Evolutionary conservation across 1,139 yeast species (phyloP), one percentile per base, ranked within the genome.

Genomic region (Candida sojae): DNA sequence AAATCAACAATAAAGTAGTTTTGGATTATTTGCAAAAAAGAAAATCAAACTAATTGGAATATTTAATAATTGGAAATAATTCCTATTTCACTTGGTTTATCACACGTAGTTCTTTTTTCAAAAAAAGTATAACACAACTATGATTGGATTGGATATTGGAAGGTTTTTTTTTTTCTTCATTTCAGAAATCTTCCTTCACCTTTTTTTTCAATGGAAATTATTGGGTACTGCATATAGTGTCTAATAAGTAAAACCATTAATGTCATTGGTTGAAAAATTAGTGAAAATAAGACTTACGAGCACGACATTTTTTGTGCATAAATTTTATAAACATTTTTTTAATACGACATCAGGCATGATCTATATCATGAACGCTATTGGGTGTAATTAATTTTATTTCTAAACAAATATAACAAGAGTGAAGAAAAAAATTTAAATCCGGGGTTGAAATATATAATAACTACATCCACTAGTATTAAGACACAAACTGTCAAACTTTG

Each of bases 221-320:
- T 44, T 38, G 44, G 37, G 36, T 42, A 47, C 48, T 49, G 48
- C 33, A 46, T 41, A 46, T 39, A 44, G 38, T 13, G 31, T 36
- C 39, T 36, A 36, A 36, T 36, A 25, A 9, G 39, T 43, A 42
- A 47, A 47, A 39, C 46, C 48, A 44, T 13, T 34, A 34, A 23
- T 39, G 40, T 42, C 28, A 47, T 48, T 48, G 50, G 50, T 42
- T 45, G 46, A 40, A 34, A 32, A 32, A 32, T 25, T 8, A 26
- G 9, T 6, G 9, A 23, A 25, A 36, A 23, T 21, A 8, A 36
- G 23, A 21, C n/a, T 10, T 21, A 33, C 17, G 7, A 31, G 43
- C 12, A n/a, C 43, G 36, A 30, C 43, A 30, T 30, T 29, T 30
- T 38, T 33, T 33, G 17, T 4, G 9, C 13, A 13, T 11, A 5